Percentiles rank a stretch among this genome's conserved stretches.
Evolutionary conservation across 306 rosid species (phyloP).

Genomic region (Medicago lupulina): DNA sequence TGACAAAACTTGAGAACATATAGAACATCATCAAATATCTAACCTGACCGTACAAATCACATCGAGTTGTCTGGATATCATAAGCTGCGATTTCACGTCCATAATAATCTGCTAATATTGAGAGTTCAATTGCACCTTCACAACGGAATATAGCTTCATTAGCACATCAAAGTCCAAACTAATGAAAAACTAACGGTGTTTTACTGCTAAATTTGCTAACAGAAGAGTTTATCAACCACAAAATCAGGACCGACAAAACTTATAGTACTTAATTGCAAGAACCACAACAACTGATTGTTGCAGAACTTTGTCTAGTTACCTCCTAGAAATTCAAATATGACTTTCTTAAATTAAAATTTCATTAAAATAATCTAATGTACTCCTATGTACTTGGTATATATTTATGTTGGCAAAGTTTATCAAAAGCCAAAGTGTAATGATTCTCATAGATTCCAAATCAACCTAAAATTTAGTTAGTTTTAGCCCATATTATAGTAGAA

Average conservation of each 20-base stretch:
- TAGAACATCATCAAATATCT: conserved; percentile 40
- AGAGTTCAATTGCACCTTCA: conserved; percentile 94
- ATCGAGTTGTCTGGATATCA: conserved; percentile 91
- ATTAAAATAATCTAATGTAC: background rate
- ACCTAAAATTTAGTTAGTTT: no score
- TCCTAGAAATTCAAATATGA: no score
- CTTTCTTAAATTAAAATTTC: no score
- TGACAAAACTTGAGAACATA: conserved; percentile 28
- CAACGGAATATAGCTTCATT: conserved; percentile 36
- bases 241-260: conserved; percentile 28
- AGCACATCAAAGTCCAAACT: conserved; percentile 36
- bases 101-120: conserved; percentile 86
- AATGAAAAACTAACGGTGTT: conserved; percentile 9
- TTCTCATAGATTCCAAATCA: no score
- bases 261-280: background rate
- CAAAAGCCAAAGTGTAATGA: background rate
- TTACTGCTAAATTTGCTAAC: conserved; percentile 2
- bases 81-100: conserved; percentile 94
- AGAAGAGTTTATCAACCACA: conserved; percentile 19
- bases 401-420: conserved; percentile 1
- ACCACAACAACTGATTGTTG: conserved; percentile 31
- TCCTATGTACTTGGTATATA: conserved; percentile 19
- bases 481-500: background rate
- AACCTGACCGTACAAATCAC: conserved; percentile 98
- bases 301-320: background rate